Percentiles rank a stretch among this genome's conserved stretches.
Conservation (phyloP, 139 green algal species). For the Chlamydomonas sphaeroides region DNA sequence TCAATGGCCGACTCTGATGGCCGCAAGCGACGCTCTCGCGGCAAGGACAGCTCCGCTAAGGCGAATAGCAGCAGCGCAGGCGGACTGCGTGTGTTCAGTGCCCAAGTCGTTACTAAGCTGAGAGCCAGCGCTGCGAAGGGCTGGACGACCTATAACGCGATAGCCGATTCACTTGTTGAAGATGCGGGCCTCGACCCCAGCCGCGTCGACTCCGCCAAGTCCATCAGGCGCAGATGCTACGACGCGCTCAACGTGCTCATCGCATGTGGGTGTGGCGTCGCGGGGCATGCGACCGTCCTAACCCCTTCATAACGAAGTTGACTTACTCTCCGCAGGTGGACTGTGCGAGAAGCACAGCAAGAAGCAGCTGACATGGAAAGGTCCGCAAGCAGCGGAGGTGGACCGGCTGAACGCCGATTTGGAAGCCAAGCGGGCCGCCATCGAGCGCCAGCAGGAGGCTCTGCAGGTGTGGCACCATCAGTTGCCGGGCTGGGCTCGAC, state of each 20-base stretch:
- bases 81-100: conserved; percentile 9
- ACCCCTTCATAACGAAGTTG: no score
- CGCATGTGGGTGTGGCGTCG: no score
- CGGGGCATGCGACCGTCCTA: no score
- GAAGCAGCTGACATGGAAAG: no score
- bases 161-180: neutral
- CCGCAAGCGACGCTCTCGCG: neutral
- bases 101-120: conserved; percentile 22
- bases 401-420: no score
- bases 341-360: no score
- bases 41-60: neutral
- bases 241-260: conserved; percentile 31
- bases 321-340: no score
- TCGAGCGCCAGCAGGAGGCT: no score
- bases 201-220: neutral
- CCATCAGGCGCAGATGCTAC: conserved; percentile 16
- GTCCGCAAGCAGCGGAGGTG: no score
- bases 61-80: neutral
- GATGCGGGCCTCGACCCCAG: neutral
- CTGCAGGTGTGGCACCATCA: no score
- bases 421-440: no score
- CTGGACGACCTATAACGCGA: conserved; percentile 17
- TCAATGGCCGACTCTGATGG: neutral
- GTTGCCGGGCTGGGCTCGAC: no score
- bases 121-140: neutral